Evolutionary conservation across 2,329 filamentous ascomycete species (phyloP).

Genomic region (Trichoderma hamatum): DNA sequence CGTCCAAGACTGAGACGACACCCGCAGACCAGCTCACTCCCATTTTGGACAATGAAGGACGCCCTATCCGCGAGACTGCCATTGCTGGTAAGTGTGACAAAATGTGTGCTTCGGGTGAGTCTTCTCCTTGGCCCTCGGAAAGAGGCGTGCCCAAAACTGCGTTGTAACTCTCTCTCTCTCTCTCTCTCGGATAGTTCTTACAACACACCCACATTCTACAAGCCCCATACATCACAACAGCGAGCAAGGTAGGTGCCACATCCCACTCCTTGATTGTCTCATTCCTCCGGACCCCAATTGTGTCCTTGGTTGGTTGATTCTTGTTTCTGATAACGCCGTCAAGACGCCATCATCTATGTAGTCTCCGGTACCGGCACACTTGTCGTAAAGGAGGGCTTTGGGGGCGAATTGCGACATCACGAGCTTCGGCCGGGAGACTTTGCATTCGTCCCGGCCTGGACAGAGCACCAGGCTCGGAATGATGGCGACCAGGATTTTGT

Average conservation of each 20-base stretch:
- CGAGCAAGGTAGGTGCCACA: conserved; percentile 58
- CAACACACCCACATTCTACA: conserved; percentile 63
- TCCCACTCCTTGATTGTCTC: conserved; percentile 12
- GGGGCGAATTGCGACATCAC: conserved; percentile 55
- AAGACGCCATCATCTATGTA: conserved; percentile 70
- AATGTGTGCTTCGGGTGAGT: conserved; percentile 67
- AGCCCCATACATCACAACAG: conserved; percentile 71
- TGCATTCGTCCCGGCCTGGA: conserved; percentile 69
- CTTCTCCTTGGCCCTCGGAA: conserved; percentile 1
- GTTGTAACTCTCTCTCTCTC: conserved; percentile 23
- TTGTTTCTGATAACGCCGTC: conserved; percentile 14
- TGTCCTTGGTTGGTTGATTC: conserved; percentile 9
- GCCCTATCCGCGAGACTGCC: conserved; percentile 51
- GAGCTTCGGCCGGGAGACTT: conserved; percentile 67
- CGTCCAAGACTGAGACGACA: conserved; percentile 60
- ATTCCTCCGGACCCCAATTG: conserved; percentile 5
- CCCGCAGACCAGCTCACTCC: conserved; percentile 52
- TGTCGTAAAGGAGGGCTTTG: conserved; percentile 59
- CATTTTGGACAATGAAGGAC: conserved; percentile 35
- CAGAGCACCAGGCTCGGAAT: conserved; percentile 72
- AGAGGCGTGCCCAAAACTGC: conserved; percentile 20
- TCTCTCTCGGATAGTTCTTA: conserved; percentile 52
- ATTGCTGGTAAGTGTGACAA: conserved; percentile 65
- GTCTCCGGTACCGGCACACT: conserved; percentile 64
- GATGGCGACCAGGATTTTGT: conserved; percentile 62